Percentiles rank a stretch among this genome's conserved stretches.
Evolutionary conservation across 163 green algal genomes (phyloP).

Genomic region (Scenedesmus sp.): DNA sequence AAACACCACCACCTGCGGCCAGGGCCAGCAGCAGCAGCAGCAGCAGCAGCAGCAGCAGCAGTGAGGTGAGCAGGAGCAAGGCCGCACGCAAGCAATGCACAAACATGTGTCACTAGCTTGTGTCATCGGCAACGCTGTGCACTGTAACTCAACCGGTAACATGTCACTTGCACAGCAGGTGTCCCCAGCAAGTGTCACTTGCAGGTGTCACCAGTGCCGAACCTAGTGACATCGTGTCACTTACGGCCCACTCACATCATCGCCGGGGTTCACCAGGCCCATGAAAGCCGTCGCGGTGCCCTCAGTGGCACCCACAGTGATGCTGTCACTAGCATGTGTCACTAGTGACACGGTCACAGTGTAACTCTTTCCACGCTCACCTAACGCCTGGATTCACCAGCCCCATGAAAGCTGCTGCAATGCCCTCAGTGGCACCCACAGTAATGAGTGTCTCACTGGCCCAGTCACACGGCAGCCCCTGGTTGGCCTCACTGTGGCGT

Average conservation of each 20-base stretch:
- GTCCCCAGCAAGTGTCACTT: conserved; percentile 46
- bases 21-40: neutral
- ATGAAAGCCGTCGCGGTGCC: conserved; percentile 84
- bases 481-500: conserved; percentile 62
- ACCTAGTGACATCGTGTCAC: too few relatives aligned
- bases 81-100: too few relatives aligned
- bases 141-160: too few relatives aligned
- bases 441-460: conserved; percentile 81
- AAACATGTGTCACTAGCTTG: too few relatives aligned
- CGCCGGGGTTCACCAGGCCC: conserved; percentile 80
- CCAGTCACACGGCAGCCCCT: conserved; percentile 75
- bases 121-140: too few relatives aligned
- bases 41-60: conserved; percentile 5
- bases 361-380: conserved; percentile 62
- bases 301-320: conserved; percentile 90
- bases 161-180: too few relatives aligned
- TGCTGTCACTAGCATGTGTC: neutral
- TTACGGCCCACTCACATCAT: conserved; percentile 72
- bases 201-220: too few relatives aligned
- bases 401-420: conserved; percentile 55
- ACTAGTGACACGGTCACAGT: too few relatives aligned
- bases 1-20: conserved; percentile 79
- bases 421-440: conserved; percentile 86
- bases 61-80: too few relatives aligned
- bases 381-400: conserved; percentile 84